phyloP scores from a whole-genome alignment of 2,329 filamentous ascomycete species.

The Cladosporium sp. region DNA sequence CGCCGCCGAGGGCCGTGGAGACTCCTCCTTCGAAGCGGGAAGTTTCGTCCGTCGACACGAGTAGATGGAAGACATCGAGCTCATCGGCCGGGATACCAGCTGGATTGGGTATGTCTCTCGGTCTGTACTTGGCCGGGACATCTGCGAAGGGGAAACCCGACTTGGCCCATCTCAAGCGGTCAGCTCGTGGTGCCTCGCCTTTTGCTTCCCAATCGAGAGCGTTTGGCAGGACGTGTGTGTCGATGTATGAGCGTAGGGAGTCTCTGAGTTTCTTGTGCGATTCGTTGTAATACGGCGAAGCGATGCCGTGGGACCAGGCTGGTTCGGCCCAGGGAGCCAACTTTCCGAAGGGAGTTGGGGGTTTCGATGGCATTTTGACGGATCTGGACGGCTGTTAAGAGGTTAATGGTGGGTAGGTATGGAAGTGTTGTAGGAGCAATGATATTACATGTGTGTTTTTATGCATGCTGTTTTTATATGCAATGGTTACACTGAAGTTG shows the following conservation, averaged over 20 bases:
- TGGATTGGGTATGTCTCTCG: constrained; percentile 36
- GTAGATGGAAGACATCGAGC: constrained; percentile 53
- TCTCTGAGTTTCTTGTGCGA: constrained; percentile 57
- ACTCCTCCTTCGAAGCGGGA: constrained; percentile 45
- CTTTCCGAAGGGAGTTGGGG: constrained; percentile 13
- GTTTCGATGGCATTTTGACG: not conserved
- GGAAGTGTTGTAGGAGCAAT: too few species aligned
- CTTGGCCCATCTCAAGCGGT: constrained; percentile 32
- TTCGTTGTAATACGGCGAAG: constrained; percentile 59
- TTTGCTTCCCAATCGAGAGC: constrained; percentile 59
- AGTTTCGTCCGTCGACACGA: constrained; percentile 29
- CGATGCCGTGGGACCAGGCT: constrained; percentile 44
- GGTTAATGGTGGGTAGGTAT: too few species aligned
- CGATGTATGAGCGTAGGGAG: constrained; percentile 54
- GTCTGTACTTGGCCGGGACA: constrained; percentile 41
- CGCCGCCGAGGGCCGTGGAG: constrained; percentile 54
- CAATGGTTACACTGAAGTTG: not conserved
- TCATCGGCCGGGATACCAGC: constrained; percentile 44
- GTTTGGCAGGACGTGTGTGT: constrained; percentile 53
- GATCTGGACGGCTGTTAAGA: too few species aligned
- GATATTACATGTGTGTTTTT: too few species aligned
- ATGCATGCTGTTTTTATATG: not conserved
- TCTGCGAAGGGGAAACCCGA: constrained; percentile 42
- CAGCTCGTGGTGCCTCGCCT: constrained; percentile 46
- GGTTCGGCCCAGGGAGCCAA: constrained; percentile 42